Evolutionary conservation across 2,329 filamentous ascomycete species (phyloP).

Genomic region (Aspergillus fijiensis): DNA sequence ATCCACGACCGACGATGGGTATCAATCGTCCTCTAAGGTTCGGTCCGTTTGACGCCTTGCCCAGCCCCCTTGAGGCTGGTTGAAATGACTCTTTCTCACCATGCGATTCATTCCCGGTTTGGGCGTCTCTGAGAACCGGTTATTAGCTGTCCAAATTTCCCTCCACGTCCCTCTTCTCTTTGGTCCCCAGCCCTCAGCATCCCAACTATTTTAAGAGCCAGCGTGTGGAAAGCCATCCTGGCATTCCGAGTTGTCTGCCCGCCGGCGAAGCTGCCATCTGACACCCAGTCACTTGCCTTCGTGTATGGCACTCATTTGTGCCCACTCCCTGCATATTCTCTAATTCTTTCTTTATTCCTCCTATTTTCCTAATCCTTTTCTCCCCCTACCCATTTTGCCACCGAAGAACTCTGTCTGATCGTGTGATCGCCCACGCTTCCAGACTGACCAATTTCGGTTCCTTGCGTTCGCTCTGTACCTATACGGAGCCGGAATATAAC

Average conservation of each 20-base stretch:
- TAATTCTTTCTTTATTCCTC: constrained; percentile 15
- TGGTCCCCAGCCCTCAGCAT: constrained; percentile 19
- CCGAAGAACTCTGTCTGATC: constrained; percentile 10
- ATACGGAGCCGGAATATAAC: constrained; percentile 34
- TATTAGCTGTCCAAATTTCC: constrained; percentile 21
- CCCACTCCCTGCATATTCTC: constrained; percentile 20
- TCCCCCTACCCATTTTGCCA: constrained; percentile 17
- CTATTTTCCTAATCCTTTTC: constrained; percentile 17
- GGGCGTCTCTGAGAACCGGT: constrained; percentile 20
- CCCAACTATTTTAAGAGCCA: constrained; percentile 17
- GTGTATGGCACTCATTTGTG: constrained; percentile 36
- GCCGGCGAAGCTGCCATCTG: constrained; percentile 22
- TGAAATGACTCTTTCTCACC: constrained; percentile 15
- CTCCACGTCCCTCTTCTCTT: constrained; percentile 12
- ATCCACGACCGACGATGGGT: constrained; percentile 16
- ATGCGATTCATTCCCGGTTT: constrained; percentile 14
- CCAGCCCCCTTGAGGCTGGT: constrained; percentile 23
- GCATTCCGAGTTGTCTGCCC: constrained; percentile 31
- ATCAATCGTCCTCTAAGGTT: constrained; percentile 25
- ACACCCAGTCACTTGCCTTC: constrained; percentile 27
- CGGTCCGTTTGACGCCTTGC: constrained; percentile 25
- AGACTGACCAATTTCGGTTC: constrained; percentile 18
- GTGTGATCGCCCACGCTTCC: constrained; percentile 20
- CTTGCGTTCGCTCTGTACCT: constrained; percentile 17
- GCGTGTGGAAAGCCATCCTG: constrained; percentile 24